Base-by-base conservation (phyloP, 345 rosid species). In the Alliaria petiolata region DNA sequence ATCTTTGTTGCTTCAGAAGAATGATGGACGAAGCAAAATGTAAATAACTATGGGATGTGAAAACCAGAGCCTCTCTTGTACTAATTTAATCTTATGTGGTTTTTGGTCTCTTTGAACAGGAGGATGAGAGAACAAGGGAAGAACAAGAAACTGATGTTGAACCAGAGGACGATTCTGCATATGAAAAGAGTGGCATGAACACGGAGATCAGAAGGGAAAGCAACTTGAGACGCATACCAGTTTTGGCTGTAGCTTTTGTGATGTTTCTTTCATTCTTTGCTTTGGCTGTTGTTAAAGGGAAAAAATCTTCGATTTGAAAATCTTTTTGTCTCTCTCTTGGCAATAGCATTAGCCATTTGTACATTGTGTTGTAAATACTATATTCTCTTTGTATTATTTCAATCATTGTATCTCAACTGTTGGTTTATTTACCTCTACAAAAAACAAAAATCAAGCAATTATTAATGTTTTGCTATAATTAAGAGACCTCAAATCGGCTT, bases 241-340 rank as follows among this genome's bases (percentile, higher is more conserved):
- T 55, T 69, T 69, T 76, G 53, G 39, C 53, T 3, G 3, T 38
- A 25, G 26, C 28, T 39, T 63, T 70, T 46, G 55, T 64, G 56
- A 8, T 56, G 46, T 39, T 76, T 49, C 6, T 71, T 64, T 76
- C 71, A 38, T 70, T 63, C 4, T 64, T 70, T 69, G 76, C n/a
- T 49, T 38, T 76, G 66, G 25, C 7, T 63, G 56, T 67, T 67
- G 43, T 62, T 45, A 20, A 55, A 30, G 45, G 38, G 62, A 60
- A 35, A 12, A 16, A 16, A 40, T 50, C 17, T 42, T 42, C 54
- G 31, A 4, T 63, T 45, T 75, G 74, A 30, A 34, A 62, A 15
- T 51, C 3, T 4, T 1, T 25, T 7, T 10, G 13, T 51, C 53
- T 16, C 19, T 17, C 34, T 51, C 33, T 47, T 59, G 22, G 38